Conservation (phyloP, 2,329 filamentous ascomycete genomes). For the Beauveria sp. region DNA sequence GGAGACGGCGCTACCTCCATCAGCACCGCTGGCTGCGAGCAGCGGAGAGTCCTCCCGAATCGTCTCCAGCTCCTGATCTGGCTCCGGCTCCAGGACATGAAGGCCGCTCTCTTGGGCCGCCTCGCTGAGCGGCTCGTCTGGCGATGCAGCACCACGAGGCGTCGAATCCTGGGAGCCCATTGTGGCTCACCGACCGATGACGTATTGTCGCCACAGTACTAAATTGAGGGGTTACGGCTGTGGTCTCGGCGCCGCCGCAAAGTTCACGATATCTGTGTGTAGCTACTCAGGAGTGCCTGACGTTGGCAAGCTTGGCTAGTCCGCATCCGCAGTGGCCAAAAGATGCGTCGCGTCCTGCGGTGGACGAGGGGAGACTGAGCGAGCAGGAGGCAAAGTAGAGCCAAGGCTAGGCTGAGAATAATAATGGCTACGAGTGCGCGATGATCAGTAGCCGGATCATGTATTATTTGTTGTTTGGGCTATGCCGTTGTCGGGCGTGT, state of each 20-base stretch:
- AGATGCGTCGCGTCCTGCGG: background rate
- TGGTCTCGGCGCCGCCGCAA: background rate
- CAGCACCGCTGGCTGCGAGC: constrained; percentile 10
- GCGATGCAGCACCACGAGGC: background rate
- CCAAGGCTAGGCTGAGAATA: background rate
- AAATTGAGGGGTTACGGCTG: background rate
- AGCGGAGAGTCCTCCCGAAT: constrained; percentile 15
- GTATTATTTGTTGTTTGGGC: background rate
- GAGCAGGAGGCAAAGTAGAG: background rate
- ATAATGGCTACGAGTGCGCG: background rate
- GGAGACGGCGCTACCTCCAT: background rate
- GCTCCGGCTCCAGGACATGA: constrained; percentile 6
- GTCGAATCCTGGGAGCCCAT: background rate
- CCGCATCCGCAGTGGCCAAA: background rate
- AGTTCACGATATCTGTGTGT: background rate
- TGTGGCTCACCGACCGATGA: background rate
- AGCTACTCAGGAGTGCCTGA: background rate
- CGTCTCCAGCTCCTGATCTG: constrained; percentile 13
- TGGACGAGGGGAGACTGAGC: background rate
- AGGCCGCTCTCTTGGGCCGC: constrained; percentile 6
- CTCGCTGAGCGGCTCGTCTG: constrained; percentile 6
- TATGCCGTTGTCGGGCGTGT: background rate
- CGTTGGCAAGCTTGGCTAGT: background rate
- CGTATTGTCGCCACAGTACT: background rate
- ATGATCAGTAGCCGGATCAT: background rate